Conservation (phyloP, 176 grass and related monocot species). For the Phoenix roebelenii region DNA sequence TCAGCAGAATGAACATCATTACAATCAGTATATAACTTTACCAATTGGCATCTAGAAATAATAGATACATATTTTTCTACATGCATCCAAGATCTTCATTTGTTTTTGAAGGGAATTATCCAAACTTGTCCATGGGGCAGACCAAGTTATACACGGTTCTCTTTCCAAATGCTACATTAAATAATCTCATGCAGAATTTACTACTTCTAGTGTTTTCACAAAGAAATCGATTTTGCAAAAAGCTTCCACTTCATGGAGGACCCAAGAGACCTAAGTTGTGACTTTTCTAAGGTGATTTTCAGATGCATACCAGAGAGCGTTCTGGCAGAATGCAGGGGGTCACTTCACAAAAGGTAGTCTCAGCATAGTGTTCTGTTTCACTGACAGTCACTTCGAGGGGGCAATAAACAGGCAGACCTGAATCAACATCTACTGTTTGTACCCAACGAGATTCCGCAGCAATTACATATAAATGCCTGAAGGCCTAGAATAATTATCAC, state of each 20-base stretch:
- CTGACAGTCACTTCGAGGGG: slow-evolving; percentile 79
- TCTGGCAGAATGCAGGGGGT: slow-evolving; percentile 92
- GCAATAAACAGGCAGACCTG: slow-evolving; percentile 82
- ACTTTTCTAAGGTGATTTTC: no score
- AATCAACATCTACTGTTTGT: slow-evolving; percentile 87
- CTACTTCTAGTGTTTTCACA: no score
- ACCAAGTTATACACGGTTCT: no score
- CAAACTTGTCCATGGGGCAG: no score
- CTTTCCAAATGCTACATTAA: no score
- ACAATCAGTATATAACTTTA: neutral
- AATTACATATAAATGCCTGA: slow-evolving; percentile 85
- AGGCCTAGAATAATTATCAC: slow-evolving; percentile 43
- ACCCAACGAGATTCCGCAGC: slow-evolving; percentile 81
- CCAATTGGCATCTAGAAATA: neutral
- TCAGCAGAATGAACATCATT: slow-evolving; percentile 12
- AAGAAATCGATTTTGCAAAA: no score
- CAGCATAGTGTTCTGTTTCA: slow-evolving; percentile 81
- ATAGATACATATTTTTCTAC: neutral
- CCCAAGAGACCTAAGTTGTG: no score
- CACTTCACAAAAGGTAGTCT: slow-evolving; percentile 84
- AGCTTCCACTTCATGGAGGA: no score
- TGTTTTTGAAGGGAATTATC: no score
- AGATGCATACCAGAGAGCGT: slow-evolving; percentile 64
- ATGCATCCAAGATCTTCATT: neutral
- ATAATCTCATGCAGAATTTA: no score